Evolutionary conservation across 2,329 filamentous ascomycete genomes (phyloP).

Genomic region (Sporothrix globosa): DNA sequence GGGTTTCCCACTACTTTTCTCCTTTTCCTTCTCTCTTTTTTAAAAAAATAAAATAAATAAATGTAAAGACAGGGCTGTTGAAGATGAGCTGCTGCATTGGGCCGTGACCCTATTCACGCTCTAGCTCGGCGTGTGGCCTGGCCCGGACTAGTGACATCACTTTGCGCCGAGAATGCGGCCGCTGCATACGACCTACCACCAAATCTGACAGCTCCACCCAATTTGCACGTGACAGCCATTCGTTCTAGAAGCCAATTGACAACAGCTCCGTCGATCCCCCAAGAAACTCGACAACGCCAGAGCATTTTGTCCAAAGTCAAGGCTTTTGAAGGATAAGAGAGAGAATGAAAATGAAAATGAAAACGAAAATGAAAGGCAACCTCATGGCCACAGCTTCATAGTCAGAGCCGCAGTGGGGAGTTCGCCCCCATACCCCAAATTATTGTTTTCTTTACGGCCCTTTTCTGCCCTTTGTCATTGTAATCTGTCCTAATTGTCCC

Average conservation of each 20-base stretch:
- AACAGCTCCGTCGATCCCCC: slow-evolving; percentile 8
- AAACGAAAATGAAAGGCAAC: background rate
- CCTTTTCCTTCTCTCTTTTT: background rate
- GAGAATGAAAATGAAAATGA: background rate
- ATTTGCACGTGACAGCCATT: slow-evolving; percentile 19
- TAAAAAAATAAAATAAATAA: background rate
- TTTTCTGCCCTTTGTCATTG: background rate
- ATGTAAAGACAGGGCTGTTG: background rate
- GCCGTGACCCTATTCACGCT: background rate
- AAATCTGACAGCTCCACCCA: background rate
- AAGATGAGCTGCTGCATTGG: background rate
- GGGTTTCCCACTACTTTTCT: background rate
- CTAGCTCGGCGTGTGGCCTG: slow-evolving; percentile 9
- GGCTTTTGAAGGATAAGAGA: background rate
- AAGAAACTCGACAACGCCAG: too few species aligned
- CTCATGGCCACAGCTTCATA: background rate
- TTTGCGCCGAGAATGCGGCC: slow-evolving; percentile 25
- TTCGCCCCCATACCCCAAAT: background rate
- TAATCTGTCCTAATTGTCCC: slow-evolving; percentile 18
- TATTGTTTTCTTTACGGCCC: background rate
- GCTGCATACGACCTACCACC: slow-evolving; percentile 8
- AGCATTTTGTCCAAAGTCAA: too few species aligned
- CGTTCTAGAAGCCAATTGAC: slow-evolving; percentile 2
- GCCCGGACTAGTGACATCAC: slow-evolving; percentile 25
- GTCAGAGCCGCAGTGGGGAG: background rate